phyloP scores from a whole-genome alignment of 805 yeast genomes.

The Maudiozyma bulderi region DNA sequence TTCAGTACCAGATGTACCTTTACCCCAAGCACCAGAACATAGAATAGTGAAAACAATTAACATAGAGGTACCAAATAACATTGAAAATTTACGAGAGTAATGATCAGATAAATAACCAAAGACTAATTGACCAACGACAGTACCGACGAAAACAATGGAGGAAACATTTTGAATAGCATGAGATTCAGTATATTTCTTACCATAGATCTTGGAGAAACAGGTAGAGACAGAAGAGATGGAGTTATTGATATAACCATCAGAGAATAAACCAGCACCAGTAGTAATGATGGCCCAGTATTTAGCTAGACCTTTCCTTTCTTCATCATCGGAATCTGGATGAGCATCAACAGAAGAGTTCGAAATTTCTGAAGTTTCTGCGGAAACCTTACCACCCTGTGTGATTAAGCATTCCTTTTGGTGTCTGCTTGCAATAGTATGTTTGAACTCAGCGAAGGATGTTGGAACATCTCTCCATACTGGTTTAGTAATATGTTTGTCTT shows the following conservation, averaged over 20 bases:
- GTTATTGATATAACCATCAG: conserved; percentile 89
- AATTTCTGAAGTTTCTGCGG: background rate
- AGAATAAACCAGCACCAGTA: conserved; percentile 87
- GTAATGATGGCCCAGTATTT: conserved; percentile 62
- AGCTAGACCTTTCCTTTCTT: background rate
- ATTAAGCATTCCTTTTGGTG: background rate
- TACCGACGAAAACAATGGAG: conserved; percentile 86
- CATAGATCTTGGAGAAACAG: conserved; percentile 59
- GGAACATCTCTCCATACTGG: background rate
- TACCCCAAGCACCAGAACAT: conserved; percentile 85
- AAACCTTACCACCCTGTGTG: background rate
- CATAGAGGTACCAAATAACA: conserved; percentile 68
- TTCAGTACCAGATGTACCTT: conserved; percentile 42
- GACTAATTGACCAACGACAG: conserved; percentile 72
- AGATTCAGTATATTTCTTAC: conserved; percentile 49
- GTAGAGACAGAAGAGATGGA: conserved; percentile 71
- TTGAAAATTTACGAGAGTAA: conserved; percentile 70
- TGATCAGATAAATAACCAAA: conserved; percentile 80
- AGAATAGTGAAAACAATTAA: conserved; percentile 70
- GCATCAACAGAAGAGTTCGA: background rate
- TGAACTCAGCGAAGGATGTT: background rate
- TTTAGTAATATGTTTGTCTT: background rate
- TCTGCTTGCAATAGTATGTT: background rate
- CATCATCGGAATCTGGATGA: background rate
- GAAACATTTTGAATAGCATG: conserved; percentile 70